Base-by-base conservation (phyloP, 306 rosid genomes). In the Malus orientalis region DNA sequence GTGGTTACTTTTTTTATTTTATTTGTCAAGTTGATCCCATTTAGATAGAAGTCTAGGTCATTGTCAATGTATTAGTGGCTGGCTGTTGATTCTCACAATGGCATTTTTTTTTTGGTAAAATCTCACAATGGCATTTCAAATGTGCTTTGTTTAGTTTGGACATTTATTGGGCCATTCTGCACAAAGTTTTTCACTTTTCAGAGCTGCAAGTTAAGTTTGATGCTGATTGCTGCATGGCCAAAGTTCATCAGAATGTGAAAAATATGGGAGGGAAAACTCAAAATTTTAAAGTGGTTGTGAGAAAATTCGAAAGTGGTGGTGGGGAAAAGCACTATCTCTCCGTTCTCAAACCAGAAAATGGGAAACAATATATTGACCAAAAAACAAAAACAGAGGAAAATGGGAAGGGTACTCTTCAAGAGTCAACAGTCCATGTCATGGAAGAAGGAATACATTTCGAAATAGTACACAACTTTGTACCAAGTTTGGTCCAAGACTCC, bases 11-110 rank as follows among this genome's bases (percentile, higher is more conserved):
- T 62, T 38, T 38, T 38, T 40, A 49, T 49, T 49, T 14, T 62
- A 76, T 65, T 64, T 12, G 16, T 67, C 84, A 53, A 70, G 80
- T 70, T 54, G 75, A 74, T 80, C 71, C 55, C 61, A 79, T 74
- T 79, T 54, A 62, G 74, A 74, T 33, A 75, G 83, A 51, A 51
- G 49, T 75, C 49, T 67, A 53, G 80, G 73, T 71, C 23, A 57
- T 62, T 57, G 51, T 75, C 53, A 42, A 53, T 74, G 70, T 69
- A 74, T 64, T 69, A 74, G 55, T 66, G 60, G 58, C 47, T 71
- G 59, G 58, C 47, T 66, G 59, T 74, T 55, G 69, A 82, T 65
- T 65, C 78, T 68, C 61, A 75, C 55, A 74, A 65, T 62, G 38
- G 47, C 30, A 69, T 49, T 69, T 69, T 25, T 25, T 25, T 25